Evolutionary conservation across 768 basidiomycete genomes (phyloP).

Genomic region (Chiua virens): DNA sequence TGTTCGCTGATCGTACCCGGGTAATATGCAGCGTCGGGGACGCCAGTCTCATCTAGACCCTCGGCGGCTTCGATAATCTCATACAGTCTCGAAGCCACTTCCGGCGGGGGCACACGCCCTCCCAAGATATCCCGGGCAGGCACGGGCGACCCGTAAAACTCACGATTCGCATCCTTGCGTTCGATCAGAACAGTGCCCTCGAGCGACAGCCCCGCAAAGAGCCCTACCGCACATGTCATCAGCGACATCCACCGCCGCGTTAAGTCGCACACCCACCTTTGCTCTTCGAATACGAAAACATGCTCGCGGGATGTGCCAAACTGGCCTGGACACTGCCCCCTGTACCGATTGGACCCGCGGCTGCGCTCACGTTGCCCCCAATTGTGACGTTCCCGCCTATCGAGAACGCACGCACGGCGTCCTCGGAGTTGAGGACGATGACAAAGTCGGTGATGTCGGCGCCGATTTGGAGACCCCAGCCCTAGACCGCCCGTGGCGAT

Average conservation of each 20-base stretch:
- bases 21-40: constrained; percentile 80
- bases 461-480: constrained; percentile 94
- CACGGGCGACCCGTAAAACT: constrained; percentile 92
- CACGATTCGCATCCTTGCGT: constrained; percentile 92
- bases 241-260: not conserved
- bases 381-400: constrained; percentile 95
- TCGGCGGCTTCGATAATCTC: constrained; percentile 97
- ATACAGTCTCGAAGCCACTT: constrained; percentile 88
- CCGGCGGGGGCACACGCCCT: constrained; percentile 95
- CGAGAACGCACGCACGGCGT: constrained; percentile 93
- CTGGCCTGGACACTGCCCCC: constrained; percentile 87
- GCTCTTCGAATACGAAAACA: constrained; percentile 97
- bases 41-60: constrained; percentile 81
- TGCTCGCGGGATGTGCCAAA: constrained; percentile 90
- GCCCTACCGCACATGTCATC: constrained; percentile 45
- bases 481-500: constrained; percentile 94
- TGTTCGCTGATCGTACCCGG: constrained; percentile 66
- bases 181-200: constrained; percentile 95
- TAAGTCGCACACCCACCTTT: constrained; percentile 58
- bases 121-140: constrained; percentile 89
- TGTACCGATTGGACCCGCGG: constrained; percentile 92
- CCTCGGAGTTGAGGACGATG: constrained; percentile 94
- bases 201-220: constrained; percentile 92
- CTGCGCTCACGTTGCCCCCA: constrained; percentile 82
- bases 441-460: constrained; percentile 96